Evolutionary conservation across 495 filamentous ascomycete genomes (phyloP).

Genomic region (Emericellopsis terricola): DNA sequence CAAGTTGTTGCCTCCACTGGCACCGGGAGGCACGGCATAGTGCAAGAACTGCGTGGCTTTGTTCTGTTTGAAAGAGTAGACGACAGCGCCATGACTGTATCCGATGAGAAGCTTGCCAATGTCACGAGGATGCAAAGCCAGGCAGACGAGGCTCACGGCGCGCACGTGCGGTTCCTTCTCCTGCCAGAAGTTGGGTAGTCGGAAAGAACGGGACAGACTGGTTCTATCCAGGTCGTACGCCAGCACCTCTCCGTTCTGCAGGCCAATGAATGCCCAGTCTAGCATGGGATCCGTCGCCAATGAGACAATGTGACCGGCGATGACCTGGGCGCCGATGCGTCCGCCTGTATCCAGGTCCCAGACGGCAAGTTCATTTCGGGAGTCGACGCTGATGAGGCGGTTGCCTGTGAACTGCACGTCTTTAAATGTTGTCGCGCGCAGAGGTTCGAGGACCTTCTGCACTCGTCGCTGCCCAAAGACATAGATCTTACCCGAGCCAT

Average conservation of each 20-base stretch:
- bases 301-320: conserved; percentile 50
- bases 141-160: conserved; percentile 31
- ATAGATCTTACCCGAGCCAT: conserved; percentile 67
- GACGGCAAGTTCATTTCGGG: conserved; percentile 62
- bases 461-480: conserved; percentile 78
- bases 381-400: conserved; percentile 67
- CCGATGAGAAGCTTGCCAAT: conserved; percentile 83
- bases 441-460: conserved; percentile 55
- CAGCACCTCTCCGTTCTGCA: conserved; percentile 62
- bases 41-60: conserved; percentile 57
- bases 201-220: conserved; percentile 46
- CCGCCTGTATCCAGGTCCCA: conserved; percentile 51
- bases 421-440: conserved; percentile 18
- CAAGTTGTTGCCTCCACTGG: conserved; percentile 58
- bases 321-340: conserved; percentile 43
- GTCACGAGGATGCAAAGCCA: conserved; percentile 78
- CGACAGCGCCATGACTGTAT: conserved; percentile 70
- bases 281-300: conserved; percentile 69
- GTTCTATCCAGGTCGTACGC: conserved; percentile 83
- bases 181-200: conserved; percentile 70
- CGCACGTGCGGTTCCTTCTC: conserved; percentile 32
- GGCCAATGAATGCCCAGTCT: conserved; percentile 74
- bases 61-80: conserved; percentile 87
- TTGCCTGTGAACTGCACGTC: conserved; percentile 37
- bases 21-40: conserved; percentile 64